phyloP scores from a whole-genome alignment of 164 flowering plant species.

The Berberis thunbergii region DNA sequence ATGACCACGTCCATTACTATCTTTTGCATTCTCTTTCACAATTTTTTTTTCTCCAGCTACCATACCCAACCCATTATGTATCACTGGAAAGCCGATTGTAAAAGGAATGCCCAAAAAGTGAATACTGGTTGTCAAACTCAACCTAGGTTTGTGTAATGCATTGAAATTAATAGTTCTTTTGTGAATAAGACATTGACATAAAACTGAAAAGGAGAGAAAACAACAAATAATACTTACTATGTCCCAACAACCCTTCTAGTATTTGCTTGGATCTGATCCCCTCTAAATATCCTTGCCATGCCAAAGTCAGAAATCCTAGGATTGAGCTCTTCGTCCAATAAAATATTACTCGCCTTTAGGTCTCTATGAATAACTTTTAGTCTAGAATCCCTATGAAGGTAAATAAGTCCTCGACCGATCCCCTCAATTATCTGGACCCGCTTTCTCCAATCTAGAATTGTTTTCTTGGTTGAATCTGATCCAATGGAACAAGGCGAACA shows the following conservation, averaged over 20 bases:
- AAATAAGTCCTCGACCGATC: conserved; percentile 24
- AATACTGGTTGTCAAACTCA: too few species aligned
- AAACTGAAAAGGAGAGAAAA: too few species aligned
- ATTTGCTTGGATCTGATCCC: conserved; percentile 13
- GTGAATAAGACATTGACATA: too few species aligned
- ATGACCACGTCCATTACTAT: too few species aligned
- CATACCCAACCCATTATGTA: too few species aligned
- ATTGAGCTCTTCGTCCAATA: conserved; percentile 20
- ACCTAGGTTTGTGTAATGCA: too few species aligned
- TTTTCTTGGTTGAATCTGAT: background rate
- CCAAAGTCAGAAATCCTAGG: conserved; percentile 30
- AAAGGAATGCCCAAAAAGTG: too few species aligned
- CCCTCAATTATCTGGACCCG: conserved; percentile 20
- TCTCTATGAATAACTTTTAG: conserved; percentile 25
- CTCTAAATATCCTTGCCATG: conserved; percentile 22
- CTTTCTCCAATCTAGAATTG: conserved; percentile 19
- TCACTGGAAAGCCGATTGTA: too few species aligned
- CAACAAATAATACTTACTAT: conserved; percentile 11
- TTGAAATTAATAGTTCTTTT: too few species aligned
- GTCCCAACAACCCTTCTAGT: conserved; percentile 26
- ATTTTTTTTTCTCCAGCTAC: too few species aligned
- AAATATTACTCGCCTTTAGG: conserved; percentile 23
- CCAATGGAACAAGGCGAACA: background rate
- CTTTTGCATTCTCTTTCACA: too few species aligned
- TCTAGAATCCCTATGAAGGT: conserved; percentile 30